These are phyloP conservation scores for Corrigiola litoralis DNA, from an alignment of 179 eudicot species.

Conservation along the genomic window DNA sequence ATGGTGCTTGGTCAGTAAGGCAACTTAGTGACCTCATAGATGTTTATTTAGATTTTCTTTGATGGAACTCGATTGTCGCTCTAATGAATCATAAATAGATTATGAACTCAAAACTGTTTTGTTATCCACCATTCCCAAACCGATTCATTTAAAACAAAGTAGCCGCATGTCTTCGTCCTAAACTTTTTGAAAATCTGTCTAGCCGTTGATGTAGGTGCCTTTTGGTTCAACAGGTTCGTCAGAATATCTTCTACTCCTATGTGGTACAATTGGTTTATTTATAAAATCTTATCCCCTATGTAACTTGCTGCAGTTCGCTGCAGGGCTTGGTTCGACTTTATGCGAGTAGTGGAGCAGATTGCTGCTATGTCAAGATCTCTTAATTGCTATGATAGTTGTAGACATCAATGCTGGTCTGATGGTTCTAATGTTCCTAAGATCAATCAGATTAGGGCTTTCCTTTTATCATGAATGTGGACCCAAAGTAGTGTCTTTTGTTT, in stretches of 20 bases:
- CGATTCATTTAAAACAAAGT: background rate
- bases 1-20: background rate
- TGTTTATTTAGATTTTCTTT: slow-evolving; percentile 9
- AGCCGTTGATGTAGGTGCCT: slow-evolving; percentile 6
- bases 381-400: slow-evolving; percentile 21
- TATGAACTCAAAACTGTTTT: background rate
- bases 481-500: slow-evolving; percentile 6
- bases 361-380: slow-evolving; percentile 37
- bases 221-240: slow-evolving; percentile 43
- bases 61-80: background rate
- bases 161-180: slow-evolving; percentile 2
- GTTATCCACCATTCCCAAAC: background rate
- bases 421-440: background rate
- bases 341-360: slow-evolving; percentile 47
- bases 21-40: background rate
- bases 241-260: background rate
- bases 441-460: slow-evolving; percentile 12
- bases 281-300: slow-evolving; percentile 17
- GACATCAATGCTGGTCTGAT: slow-evolving; percentile 21
- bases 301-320: slow-evolving; percentile 45
- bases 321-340: slow-evolving; percentile 45
- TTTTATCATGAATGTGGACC: slow-evolving; percentile 14
- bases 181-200: background rate
- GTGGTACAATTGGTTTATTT: slow-evolving; percentile 21
- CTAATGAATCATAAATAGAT: background rate